Percentiles rank a stretch among this genome's conserved stretches.
Evolutionary conservation across 306 rosid genomes (phyloP).

Genomic region (Vicia villosa): DNA sequence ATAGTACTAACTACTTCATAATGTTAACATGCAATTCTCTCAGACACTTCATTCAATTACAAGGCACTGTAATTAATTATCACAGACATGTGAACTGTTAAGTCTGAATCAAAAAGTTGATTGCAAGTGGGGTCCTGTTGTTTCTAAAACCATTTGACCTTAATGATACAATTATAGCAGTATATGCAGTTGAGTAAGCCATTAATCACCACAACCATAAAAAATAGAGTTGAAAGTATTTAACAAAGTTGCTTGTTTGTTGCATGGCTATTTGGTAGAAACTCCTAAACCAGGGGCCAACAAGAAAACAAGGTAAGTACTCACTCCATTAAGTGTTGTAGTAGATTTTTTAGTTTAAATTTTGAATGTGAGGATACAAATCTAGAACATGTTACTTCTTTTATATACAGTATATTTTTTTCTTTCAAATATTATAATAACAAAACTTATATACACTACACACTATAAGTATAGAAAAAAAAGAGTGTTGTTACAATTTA

Average conservation of each 20-base stretch:
- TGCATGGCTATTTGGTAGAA: neutral
- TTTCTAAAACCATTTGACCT: slow-evolving; percentile 10
- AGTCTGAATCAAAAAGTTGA: slow-evolving; percentile 23
- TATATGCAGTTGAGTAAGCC: slow-evolving; percentile 14
- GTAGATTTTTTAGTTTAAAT: neutral
- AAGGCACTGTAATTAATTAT: neutral
- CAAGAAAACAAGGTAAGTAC: slow-evolving; percentile 31
- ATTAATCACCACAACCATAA: neutral
- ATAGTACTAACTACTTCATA: neutral
- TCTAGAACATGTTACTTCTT: no score
- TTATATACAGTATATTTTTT: no score
- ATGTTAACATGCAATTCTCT: neutral
- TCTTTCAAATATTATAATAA: no score
- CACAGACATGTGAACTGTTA: slow-evolving; percentile 26
- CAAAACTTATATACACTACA: no score
- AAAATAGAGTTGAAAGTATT: neutral
- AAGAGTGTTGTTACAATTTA: neutral
- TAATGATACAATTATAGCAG: neutral
- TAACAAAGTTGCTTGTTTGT: neutral
- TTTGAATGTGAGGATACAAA: slow-evolving; percentile 4
- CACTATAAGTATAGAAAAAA: no score
- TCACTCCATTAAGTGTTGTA: neutral
- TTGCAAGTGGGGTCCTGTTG: slow-evolving; percentile 23
- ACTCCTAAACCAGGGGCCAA: neutral
- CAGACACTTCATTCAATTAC: neutral